Base-by-base conservation (phyloP, 495 filamentous ascomycete genomes). In the Penicillium arizonense region DNA sequence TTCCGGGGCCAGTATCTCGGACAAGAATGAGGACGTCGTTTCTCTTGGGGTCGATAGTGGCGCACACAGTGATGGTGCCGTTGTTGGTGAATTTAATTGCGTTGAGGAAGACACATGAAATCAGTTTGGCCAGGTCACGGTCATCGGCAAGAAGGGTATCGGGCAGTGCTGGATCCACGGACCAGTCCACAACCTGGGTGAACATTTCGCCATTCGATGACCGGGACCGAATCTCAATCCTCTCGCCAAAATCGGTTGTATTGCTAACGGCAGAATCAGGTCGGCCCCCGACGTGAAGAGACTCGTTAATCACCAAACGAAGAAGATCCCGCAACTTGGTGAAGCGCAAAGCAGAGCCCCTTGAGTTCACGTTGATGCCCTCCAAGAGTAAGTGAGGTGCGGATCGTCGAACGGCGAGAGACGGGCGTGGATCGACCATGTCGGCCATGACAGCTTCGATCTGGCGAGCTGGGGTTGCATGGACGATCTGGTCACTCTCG, bases 1-100 rank as follows among this genome's bases (percentile, higher is more conserved):
- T 92, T 4, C 88, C 88, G 44, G 84, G 79, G 2, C 88, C 88
- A 13, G 85, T 88, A 68, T 91, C 88, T 11, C 72, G 68, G 34
- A 92, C 77, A 37, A 66, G 79, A 61, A 89, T 81, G 35, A 81
- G 64, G 45, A 89, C 72, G 66, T 83, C 80, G 52, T 81, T 76
- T 52, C 57, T 65, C 49, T 74, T 77, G 45, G 68, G 50, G 45
- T 75, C 78, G 32, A 84, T 65, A 16, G 71, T 77, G 7, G 82
- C 84, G 32, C 62, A 77, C 4, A 91, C 64, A 1, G 71, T 77
- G 44, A 91, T 86, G n/a, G 68, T 75, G 18, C 88, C 88, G 47
- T 74, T 76, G 52, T 88, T 84, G 0, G 89, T 90, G 58, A 91
- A 92, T 63, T 92, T 92, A 48, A 91, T 79, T 4, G 88, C 89